Evolutionary conservation across 2,329 filamentous ascomycete genomes (phyloP).

Genomic region (Xylariaceae sp.): DNA sequence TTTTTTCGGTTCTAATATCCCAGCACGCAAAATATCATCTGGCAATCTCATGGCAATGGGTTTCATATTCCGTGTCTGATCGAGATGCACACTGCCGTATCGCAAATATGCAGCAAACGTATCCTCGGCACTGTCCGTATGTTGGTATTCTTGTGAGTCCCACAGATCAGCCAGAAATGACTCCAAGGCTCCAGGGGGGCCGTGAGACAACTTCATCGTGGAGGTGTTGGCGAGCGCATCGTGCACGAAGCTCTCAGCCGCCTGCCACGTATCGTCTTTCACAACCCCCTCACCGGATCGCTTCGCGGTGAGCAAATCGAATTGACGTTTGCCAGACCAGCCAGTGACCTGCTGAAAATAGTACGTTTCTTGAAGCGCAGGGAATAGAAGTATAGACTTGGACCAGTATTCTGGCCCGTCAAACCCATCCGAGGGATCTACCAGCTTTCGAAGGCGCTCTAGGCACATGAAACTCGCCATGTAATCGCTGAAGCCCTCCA

Average conservation of each 20-base stretch:
- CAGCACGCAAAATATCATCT: conserved; percentile 20
- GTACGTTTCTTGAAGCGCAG: conserved; percentile 26
- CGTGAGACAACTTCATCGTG: conserved; percentile 32
- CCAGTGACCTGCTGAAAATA: conserved; percentile 26
- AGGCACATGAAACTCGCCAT: conserved; percentile 26
- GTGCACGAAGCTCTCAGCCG: conserved; percentile 24
- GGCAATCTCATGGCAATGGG: conserved; percentile 19
- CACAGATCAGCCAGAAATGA: conserved; percentile 28
- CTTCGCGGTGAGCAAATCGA: conserved; percentile 26
- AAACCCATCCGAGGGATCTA: conserved; percentile 30
- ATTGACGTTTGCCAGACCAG: conserved; percentile 28
- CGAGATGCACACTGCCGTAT: conserved; percentile 25
- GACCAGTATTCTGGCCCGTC: conserved; percentile 30
- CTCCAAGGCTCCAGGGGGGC: conserved; percentile 21
- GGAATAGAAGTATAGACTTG: conserved; percentile 27
- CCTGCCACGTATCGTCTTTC: conserved; percentile 22
- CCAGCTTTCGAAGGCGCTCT: conserved; percentile 29
- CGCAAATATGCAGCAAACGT: conserved; percentile 28
- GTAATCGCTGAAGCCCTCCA: conserved; percentile 27
- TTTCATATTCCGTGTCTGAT: conserved; percentile 21
- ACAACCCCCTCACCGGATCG: conserved; percentile 18
- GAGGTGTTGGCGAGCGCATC: conserved; percentile 27
- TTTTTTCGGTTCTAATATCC: conserved; percentile 19
- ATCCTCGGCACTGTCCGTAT: conserved; percentile 24
- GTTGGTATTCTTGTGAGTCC: conserved; percentile 27